phyloP scores from a whole-genome alignment of 2,329 filamentous ascomycete species.

The Chalara sp. region DNA sequence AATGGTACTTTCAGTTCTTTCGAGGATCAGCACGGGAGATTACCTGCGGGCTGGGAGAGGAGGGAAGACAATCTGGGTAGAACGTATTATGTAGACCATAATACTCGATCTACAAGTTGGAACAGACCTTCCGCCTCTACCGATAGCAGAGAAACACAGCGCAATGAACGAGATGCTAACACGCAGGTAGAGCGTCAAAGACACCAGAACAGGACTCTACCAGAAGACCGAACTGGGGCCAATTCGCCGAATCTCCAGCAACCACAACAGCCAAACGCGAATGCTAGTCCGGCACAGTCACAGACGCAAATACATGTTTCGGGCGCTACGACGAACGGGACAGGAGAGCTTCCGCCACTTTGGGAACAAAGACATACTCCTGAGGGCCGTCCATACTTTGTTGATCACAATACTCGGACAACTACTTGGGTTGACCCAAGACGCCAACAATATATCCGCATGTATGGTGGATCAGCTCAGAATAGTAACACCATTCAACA shows the following conservation, averaged over 20 bases:
- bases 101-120: constrained; percentile 95
- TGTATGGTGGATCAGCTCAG: constrained; percentile 87
- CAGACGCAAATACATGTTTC: constrained; percentile 73
- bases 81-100: constrained; percentile 98
- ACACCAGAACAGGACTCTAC: constrained; percentile 91
- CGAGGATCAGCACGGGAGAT: constrained; percentile 87
- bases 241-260: constrained; percentile 76
- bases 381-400: constrained; percentile 92
- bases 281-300: constrained; percentile 52
- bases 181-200: constrained; percentile 88
- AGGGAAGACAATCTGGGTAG: constrained; percentile 90
- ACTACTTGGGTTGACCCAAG: constrained; percentile 98
- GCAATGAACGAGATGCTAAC: constrained; percentile 77
- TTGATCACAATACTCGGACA: constrained; percentile 96
- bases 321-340: constrained; percentile 87
- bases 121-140: constrained; percentile 76
- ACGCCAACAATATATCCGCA: constrained; percentile 94
- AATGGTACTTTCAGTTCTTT: constrained; percentile 73
- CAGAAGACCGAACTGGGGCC: constrained; percentile 89
- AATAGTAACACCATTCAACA: constrained; percentile 81
- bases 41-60: constrained; percentile 92
- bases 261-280: constrained; percentile 31
- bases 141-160: constrained; percentile 62
- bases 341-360: constrained; percentile 86
- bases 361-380: constrained; percentile 97